phyloP scores from a whole-genome alignment of 2,329 filamentous ascomycete genomes.

The Intubia oerlemansii region DNA sequence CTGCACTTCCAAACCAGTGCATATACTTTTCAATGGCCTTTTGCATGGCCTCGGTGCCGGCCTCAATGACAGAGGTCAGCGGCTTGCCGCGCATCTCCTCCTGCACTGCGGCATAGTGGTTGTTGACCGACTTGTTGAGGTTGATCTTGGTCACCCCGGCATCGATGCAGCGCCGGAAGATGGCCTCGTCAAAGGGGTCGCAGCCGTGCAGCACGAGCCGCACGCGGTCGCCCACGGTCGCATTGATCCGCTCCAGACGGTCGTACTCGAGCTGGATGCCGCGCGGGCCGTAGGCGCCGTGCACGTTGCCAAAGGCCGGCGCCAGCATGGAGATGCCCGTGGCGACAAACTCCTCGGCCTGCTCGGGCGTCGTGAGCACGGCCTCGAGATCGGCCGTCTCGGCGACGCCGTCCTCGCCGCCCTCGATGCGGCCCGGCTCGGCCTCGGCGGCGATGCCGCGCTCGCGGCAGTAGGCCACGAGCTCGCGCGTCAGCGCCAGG shows the following conservation, averaged over 20 bases:
- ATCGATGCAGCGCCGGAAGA: constrained; percentile 22
- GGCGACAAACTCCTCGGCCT: constrained; percentile 47
- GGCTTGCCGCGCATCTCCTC: constrained; percentile 23
- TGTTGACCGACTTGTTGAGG: constrained; percentile 30
- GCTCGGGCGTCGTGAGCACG: constrained; percentile 41
- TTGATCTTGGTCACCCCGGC: constrained; percentile 26
- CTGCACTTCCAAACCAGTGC: constrained; percentile 22
- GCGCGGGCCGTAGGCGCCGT: constrained; percentile 47
- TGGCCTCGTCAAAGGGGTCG: constrained; percentile 23
- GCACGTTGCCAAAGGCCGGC: constrained; percentile 57
- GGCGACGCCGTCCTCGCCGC: constrained; percentile 49
- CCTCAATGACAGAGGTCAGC: constrained; percentile 24
- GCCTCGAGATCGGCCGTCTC: constrained; percentile 29
- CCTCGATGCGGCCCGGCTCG: constrained; percentile 36
- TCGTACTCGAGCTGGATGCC: constrained; percentile 42
- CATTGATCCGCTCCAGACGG: constrained; percentile 21
- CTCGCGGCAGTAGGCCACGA: constrained; percentile 40
- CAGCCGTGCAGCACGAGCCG: constrained; percentile 25
- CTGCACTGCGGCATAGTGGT: constrained; percentile 22
- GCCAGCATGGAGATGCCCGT: constrained; percentile 57
- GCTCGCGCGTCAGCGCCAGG: constrained; percentile 34
- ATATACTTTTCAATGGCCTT: constrained; percentile 25
- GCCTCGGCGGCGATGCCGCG: constrained; percentile 46
- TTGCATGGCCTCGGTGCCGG: constrained; percentile 24
- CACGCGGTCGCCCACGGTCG: constrained; percentile 21